Evolutionary conservation across 2,329 filamentous ascomycete species (phyloP).

Genomic region (Fusarium mangiferae): DNA sequence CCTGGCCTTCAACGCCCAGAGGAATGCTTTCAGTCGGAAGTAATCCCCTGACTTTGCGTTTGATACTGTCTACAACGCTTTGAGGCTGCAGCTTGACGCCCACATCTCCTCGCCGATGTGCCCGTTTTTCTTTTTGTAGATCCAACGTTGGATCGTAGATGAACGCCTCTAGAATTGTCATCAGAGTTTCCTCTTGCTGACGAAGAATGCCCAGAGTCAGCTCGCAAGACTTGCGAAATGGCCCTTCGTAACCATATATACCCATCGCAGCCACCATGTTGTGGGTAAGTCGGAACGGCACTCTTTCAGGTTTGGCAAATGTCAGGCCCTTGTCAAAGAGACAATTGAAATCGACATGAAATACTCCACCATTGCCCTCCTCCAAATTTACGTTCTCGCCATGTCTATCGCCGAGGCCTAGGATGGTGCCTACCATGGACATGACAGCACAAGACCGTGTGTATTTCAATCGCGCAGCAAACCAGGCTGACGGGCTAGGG

Average conservation of each 20-base stretch:
- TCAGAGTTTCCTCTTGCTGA: conserved; percentile 93
- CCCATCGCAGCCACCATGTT: conserved; percentile 99
- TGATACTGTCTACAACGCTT: conserved; percentile 89
- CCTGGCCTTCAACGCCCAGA: conserved; percentile 93
- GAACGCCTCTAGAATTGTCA: conserved; percentile 97
- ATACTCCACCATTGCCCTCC: conserved; percentile 90
- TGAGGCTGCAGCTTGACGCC: conserved; percentile 64
- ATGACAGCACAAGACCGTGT: conserved; percentile 96
- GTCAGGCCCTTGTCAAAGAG: conserved; percentile 98
- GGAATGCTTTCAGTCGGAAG: conserved; percentile 90
- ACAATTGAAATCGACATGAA: conserved; percentile 99
- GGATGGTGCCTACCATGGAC: conserved; percentile 98
- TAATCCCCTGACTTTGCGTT: conserved; percentile 85
- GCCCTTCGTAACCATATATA: conserved; percentile 90
- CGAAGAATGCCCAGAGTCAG: conserved; percentile 85
- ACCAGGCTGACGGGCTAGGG: conserved; percentile 92
- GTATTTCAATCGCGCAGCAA: conserved; percentile 86
- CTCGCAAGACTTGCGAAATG: conserved; percentile 91
- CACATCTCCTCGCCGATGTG: conserved; percentile 50
- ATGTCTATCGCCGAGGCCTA: conserved; percentile 93
- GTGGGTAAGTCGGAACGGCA: conserved; percentile 96
- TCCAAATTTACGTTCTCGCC: conserved; percentile 97
- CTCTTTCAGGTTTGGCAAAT: conserved; percentile 92
- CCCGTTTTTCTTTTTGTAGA: conserved; percentile 75
- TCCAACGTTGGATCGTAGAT: conserved; percentile 97